Conservation (phyloP, 805 yeast species). For the Ogataea zsoltii region DNA sequence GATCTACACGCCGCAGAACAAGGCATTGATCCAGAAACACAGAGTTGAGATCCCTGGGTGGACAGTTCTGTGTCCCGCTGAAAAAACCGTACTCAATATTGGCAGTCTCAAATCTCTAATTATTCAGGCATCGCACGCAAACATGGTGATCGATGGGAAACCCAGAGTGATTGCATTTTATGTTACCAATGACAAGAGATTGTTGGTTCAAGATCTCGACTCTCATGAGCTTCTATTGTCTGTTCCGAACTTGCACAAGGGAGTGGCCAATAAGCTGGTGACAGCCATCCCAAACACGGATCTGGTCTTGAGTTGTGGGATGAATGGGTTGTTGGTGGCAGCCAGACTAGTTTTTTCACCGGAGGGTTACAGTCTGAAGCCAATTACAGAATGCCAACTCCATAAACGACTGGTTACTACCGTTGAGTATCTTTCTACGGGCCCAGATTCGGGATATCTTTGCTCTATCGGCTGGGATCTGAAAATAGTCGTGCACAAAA, state of each 20-base stretch:
- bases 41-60: conserved; percentile 27
- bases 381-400: conserved; percentile 20
- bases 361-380: conserved; percentile 7
- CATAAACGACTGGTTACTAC: conserved; percentile 34
- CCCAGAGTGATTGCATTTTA: conserved; percentile 24
- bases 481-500: conserved; percentile 38
- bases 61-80: conserved; percentile 25
- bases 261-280: conserved; percentile 23
- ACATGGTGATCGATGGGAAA: conserved; percentile 10
- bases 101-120: conserved; percentile 26
- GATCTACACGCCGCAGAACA: conserved; percentile 26
- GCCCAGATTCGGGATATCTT: conserved; percentile 35
- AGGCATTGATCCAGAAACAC: conserved; percentile 21
- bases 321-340: conserved; percentile 32
- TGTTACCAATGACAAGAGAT: conserved; percentile 28
- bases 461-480: conserved; percentile 65
- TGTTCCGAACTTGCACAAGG: conserved; percentile 17
- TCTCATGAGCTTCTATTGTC: conserved; percentile 12
- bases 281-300: conserved; percentile 23
- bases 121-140: conserved; percentile 23
- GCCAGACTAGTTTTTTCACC: conserved; percentile 9
- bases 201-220: conserved; percentile 29
- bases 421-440: conserved; percentile 18
- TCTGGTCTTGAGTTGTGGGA: conserved; percentile 32
- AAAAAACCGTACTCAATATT: conserved; percentile 10